Evolutionary conservation across 495 filamentous ascomycete genomes (phyloP).

Genomic region (Trichoderma gamsii): DNA sequence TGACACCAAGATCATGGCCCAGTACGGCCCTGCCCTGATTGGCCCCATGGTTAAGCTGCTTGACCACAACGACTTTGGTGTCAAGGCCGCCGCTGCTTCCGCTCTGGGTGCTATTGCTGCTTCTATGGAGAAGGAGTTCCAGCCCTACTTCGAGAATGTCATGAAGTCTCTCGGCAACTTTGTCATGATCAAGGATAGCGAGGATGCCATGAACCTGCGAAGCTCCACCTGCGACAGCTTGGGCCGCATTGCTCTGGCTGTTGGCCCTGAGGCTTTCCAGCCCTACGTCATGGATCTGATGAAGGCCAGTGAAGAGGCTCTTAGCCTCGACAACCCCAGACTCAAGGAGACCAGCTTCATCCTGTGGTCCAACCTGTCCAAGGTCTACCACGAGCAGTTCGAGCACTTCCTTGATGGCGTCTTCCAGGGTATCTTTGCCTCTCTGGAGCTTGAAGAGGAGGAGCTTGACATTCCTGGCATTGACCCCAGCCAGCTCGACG

Average conservation of each 20-base stretch:
- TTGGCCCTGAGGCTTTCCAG: conserved; percentile 80
- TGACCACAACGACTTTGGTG: conserved; percentile 74
- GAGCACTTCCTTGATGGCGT: conserved; percentile 78
- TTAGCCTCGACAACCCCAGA: conserved; percentile 82
- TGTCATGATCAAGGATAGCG: conserved; percentile 76
- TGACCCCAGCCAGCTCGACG: conserved; percentile 62
- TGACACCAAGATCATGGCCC: conserved; percentile 71
- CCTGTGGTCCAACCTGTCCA: conserved; percentile 88
- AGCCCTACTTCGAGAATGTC: conserved; percentile 80
- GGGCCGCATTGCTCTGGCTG: conserved; percentile 83
- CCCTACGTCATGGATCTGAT: conserved; percentile 85
- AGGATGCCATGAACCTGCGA: conserved; percentile 84
- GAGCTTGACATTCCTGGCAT: conserved; percentile 75
- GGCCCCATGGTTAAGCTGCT: conserved; percentile 77
- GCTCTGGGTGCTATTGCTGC: conserved; percentile 86
- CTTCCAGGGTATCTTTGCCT: conserved; percentile 75
- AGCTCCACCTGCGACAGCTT: conserved; percentile 86
- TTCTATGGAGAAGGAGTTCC: conserved; percentile 73
- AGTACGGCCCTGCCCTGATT: conserved; percentile 76
- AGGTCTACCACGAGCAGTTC: conserved; percentile 90
- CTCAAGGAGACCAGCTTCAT: conserved; percentile 94
- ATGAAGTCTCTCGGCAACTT: conserved; percentile 82
- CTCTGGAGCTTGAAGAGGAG: conserved; percentile 83
- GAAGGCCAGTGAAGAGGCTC: conserved; percentile 82
- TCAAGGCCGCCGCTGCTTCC: conserved; percentile 81